Percentiles rank a stretch among this genome's conserved stretches.
Evolutionary conservation across 139 green algal genomes (phyloP).

Genomic region (Edaphochlamys debaryana): DNA sequence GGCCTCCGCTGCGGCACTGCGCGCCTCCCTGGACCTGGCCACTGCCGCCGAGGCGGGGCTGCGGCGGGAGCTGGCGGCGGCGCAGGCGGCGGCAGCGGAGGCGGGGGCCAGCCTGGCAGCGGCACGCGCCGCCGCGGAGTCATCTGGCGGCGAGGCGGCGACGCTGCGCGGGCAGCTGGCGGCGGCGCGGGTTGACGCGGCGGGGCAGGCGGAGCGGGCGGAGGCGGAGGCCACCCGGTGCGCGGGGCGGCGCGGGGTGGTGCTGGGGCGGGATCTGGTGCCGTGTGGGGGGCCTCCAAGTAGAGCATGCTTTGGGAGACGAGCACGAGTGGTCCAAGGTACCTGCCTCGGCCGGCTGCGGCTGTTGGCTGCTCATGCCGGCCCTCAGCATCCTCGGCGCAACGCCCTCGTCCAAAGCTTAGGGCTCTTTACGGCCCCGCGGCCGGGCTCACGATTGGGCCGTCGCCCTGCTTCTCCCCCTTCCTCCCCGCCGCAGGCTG

Average conservation of each 20-base stretch:
- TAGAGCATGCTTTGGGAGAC: no score
- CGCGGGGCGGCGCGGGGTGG: neutral
- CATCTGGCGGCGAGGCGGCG: neutral
- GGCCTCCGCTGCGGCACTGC: neutral
- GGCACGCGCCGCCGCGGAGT: neutral
- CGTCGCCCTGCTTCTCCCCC: no score
- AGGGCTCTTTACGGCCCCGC: no score
- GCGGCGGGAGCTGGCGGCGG: constrained; percentile 9
- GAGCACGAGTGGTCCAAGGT: no score
- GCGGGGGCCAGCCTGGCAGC: neutral
- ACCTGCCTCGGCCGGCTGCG: no score
- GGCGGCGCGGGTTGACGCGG: neutral
- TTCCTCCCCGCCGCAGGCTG: neutral
- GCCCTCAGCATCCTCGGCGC: no score
- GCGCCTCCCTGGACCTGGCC: neutral
- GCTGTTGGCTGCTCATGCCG: no score
- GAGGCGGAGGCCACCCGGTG: neutral
- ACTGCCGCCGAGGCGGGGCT: neutral
- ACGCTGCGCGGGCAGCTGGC: constrained; percentile 29
- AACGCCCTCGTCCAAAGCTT: no score
- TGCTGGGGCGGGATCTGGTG: no score
- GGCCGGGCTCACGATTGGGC: no score
- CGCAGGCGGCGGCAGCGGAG: neutral
- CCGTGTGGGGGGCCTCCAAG: no score
- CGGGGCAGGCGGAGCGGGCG: neutral